Percentiles rank a stretch among this genome's conserved stretches.
Evolutionary conservation across 2,329 filamentous ascomycete genomes (phyloP).

Genomic region (Pseudogymnoascus sp.): DNA sequence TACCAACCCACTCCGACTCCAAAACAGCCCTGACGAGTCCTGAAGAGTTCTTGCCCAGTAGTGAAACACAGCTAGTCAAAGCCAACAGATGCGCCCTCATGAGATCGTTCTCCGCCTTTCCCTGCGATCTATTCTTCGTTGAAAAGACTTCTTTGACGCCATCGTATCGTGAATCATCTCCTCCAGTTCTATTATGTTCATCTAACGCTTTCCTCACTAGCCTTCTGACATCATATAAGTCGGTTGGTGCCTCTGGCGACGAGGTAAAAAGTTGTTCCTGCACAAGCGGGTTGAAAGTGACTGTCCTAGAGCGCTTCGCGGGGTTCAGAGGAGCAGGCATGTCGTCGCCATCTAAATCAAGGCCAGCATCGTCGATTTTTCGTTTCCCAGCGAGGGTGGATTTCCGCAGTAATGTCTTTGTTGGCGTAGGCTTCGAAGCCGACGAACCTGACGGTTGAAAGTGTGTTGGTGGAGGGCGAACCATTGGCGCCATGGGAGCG

Average conservation of each 20-base stretch:
- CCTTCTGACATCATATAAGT: neutral
- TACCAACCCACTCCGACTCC: slow-evolving; percentile 56
- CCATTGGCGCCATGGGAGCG: slow-evolving; percentile 11
- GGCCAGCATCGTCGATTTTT: neutral
- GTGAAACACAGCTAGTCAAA: slow-evolving; percentile 53
- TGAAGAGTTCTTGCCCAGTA: slow-evolving; percentile 51
- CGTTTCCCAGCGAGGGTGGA: slow-evolving; percentile 9
- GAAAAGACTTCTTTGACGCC: slow-evolving; percentile 49
- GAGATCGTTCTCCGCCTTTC: slow-evolving; percentile 36
- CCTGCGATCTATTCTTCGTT: slow-evolving; percentile 14
- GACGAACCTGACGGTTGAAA: slow-evolving; percentile 2
- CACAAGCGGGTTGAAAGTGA: slow-evolving; percentile 27
- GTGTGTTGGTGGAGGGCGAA: slow-evolving; percentile 3
- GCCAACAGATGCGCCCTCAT: slow-evolving; percentile 54
- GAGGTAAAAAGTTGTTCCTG: slow-evolving; percentile 11
- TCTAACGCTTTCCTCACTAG: slow-evolving; percentile 5
- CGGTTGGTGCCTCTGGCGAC: neutral
- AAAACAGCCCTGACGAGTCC: slow-evolving; percentile 52
- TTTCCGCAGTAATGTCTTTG: slow-evolving; percentile 9
- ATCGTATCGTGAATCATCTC: slow-evolving; percentile 52
- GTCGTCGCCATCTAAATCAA: slow-evolving; percentile 17
- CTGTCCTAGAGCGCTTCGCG: slow-evolving; percentile 23
- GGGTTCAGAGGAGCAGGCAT: slow-evolving; percentile 21
- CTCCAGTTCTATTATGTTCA: slow-evolving; percentile 20
- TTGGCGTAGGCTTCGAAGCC: neutral